Evolutionary conservation across 2,329 filamentous ascomycete genomes (phyloP).

Genomic region (Trichothecium roseum): DNA sequence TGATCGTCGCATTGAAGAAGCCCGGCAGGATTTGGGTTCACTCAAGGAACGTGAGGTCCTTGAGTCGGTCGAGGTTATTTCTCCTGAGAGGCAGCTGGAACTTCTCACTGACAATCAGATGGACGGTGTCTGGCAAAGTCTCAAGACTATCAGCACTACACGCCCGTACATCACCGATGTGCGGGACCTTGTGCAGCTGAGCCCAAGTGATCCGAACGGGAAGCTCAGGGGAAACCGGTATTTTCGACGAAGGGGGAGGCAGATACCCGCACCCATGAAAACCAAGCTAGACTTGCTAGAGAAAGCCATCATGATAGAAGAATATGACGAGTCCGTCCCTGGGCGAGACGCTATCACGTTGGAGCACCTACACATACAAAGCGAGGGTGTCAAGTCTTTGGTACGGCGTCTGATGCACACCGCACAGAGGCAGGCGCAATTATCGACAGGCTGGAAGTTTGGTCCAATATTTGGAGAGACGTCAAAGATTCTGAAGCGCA

Average conservation of each 20-base stretch:
- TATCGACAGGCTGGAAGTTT: constrained; percentile 5
- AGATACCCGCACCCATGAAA: constrained; percentile 10
- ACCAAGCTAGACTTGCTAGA: constrained; percentile 21
- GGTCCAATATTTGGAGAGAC: constrained; percentile 20
- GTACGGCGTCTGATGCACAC: constrained; percentile 18
- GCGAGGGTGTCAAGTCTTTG: constrained; percentile 13
- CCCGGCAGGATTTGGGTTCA: constrained; percentile 33
- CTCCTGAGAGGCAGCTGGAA: not conserved
- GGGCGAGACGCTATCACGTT: constrained; percentile 13
- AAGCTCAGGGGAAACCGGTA: constrained; percentile 18
- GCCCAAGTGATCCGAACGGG: constrained; percentile 15
- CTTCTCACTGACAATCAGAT: constrained; percentile 16
- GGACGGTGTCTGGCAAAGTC: constrained; percentile 17
- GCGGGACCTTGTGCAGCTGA: constrained; percentile 16
- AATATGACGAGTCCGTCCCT: constrained; percentile 9
- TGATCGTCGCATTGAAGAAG: constrained; percentile 48
- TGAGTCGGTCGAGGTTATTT: constrained; percentile 18
- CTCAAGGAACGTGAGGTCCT: constrained; percentile 9
- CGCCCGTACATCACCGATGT: constrained; percentile 26
- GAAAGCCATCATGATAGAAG: constrained; percentile 16
- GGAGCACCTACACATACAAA: constrained; percentile 17
- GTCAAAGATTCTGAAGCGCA: constrained; percentile 9
- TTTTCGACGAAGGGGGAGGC: constrained; percentile 11
- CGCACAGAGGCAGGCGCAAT: not conserved
- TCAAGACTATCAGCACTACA: constrained; percentile 19